Conservation (phyloP, 495 filamentous ascomycete species). For the Neohortaea acidophila region DNA sequence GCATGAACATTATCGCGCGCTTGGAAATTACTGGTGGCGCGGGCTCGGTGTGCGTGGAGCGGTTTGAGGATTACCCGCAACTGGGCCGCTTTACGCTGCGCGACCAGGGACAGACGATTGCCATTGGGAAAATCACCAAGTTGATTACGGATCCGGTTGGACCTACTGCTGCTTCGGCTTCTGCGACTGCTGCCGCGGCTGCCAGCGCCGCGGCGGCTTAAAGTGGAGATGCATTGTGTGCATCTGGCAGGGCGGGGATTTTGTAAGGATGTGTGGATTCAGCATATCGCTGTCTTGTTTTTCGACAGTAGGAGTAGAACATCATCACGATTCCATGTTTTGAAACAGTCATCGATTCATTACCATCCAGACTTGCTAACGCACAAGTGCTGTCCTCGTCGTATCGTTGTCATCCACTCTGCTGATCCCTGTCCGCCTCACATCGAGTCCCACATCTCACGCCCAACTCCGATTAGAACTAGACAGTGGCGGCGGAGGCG, state of each 20-base stretch:
- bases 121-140: conserved; percentile 27
- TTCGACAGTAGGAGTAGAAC: background rate
- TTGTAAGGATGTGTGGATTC: background rate
- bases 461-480: background rate
- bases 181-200: background rate
- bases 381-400: background rate
- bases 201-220: background rate
- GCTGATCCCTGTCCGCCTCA: background rate
- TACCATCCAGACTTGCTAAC: background rate
- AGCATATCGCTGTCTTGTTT: background rate
- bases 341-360: background rate
- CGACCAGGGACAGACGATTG: conserved; percentile 46
- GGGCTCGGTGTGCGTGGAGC: conserved; percentile 78
- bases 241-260: background rate
- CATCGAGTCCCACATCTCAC: background rate
- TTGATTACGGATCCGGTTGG: conserved; percentile 22
- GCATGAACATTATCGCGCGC: conserved; percentile 83
- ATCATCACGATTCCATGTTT: background rate
- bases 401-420: background rate
- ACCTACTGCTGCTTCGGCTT: background rate
- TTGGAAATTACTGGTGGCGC: conserved; percentile 74
- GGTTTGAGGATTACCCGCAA: conserved; percentile 85
- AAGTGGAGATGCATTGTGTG: background rate
- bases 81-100: conserved; percentile 88
- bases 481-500: conserved; percentile 1